Evolutionary conservation across 257 asterid species (phyloP).

Genomic region (Capsicum pubescens): DNA sequence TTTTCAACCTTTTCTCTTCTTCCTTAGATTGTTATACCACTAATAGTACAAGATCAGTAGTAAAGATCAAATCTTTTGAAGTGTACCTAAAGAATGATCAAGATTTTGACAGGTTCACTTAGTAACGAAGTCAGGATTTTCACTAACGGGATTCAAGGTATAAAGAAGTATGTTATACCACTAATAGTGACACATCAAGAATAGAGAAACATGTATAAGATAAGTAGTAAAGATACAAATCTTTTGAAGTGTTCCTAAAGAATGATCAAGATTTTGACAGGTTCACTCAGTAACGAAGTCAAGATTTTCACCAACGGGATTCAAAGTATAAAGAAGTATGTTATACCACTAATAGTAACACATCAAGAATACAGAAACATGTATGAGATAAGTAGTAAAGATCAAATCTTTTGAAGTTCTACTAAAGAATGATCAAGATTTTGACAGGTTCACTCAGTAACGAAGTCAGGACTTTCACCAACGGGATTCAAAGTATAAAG

Average conservation of each 20-base stretch:
- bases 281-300: no score
- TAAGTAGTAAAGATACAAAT: neutral
- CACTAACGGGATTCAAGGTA: no score
- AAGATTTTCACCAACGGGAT: no score
- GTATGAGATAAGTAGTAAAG: no score
- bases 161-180: neutral
- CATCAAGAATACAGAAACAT: neutral
- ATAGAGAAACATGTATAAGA: neutral
- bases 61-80: neutral
- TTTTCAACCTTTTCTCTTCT: neutral
- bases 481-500: no score
- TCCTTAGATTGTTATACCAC: neutral
- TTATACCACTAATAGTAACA: constrained; percentile 5
- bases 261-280: no score
- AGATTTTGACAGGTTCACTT: no score
- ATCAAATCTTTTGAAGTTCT: neutral
- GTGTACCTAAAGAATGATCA: neutral
- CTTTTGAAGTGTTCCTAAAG: neutral
- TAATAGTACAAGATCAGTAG: neutral
- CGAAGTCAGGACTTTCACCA: no score
- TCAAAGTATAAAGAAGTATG: neutral
- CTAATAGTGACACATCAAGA: neutral
- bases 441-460: no score
- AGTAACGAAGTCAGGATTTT: no score
- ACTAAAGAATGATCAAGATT: neutral